phyloP scores from a whole-genome alignment of 2,329 filamentous ascomycete genomes.

The Aureobasidium sp. region DNA sequence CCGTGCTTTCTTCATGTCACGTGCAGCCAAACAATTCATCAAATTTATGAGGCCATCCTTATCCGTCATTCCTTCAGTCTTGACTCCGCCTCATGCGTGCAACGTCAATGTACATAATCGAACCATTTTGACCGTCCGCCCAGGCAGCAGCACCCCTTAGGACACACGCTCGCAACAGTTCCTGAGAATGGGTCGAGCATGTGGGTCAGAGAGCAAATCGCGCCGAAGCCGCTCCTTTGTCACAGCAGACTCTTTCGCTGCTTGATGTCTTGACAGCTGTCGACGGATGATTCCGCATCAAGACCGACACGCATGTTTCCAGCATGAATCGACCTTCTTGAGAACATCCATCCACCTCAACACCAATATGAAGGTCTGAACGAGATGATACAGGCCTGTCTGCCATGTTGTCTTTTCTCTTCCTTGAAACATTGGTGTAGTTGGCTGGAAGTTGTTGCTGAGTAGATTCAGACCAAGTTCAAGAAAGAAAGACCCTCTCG shows the following conservation, averaged over 20 bases:
- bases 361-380: neutral
- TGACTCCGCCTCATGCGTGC: neutral
- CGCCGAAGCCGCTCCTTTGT: neutral
- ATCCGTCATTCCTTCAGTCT: neutral
- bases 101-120: neutral
- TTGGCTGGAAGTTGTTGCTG: neutral
- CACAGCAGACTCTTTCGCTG: neutral
- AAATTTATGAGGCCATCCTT: neutral
- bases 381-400: neutral
- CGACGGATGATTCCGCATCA: neutral
- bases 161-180: neutral
- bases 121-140: neutral
- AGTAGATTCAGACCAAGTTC: neutral
- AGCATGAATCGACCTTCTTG: neutral
- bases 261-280: neutral
- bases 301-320: neutral
- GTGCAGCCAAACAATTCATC: neutral
- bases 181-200: neutral
- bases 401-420: neutral
- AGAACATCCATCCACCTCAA: neutral
- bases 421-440: neutral
- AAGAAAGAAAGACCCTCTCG: neutral
- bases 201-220: neutral
- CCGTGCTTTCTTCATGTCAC: neutral
- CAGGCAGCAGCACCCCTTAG: neutral